These are phyloP conservation scores for Xylariales sp. DNA, from an alignment of 2,329 filamentous ascomycete species.

Conservation along the genomic window DNA sequence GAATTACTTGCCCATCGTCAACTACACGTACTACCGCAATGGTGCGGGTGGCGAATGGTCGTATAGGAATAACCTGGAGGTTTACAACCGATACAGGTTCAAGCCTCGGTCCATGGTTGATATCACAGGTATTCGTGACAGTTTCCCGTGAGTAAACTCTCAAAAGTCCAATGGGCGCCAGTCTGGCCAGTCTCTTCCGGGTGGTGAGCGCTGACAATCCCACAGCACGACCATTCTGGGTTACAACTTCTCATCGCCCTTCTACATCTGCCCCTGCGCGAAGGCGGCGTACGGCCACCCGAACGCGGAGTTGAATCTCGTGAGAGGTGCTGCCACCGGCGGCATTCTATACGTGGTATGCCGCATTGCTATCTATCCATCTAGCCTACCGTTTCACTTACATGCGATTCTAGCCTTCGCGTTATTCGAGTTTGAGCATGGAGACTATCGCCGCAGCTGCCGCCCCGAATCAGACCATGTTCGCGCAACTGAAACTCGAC, in stretches of 20 bases:
- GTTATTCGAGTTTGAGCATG: conserved; percentile 28
- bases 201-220: no score
- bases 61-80: conserved; percentile 53
- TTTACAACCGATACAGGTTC: conserved; percentile 43
- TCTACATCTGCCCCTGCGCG: conserved; percentile 49
- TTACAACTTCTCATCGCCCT: conserved; percentile 48
- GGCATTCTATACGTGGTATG: conserved; percentile 45
- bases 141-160: conserved; percentile 30
- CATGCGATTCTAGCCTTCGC: conserved; percentile 23
- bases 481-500: conserved; percentile 25
- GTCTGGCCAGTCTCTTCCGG: no score
- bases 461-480: conserved; percentile 15
- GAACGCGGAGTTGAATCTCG: conserved; percentile 44
- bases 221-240: conserved; percentile 44
- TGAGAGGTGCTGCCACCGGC: conserved; percentile 42
- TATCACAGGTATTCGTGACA: conserved; percentile 37
- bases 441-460: conserved; percentile 34
- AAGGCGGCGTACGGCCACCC: conserved; percentile 39
- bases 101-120: conserved; percentile 46
- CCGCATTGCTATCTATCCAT: not conserved
- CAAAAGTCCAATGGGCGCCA: no score
- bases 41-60: conserved; percentile 52
- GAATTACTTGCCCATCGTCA: conserved; percentile 38
- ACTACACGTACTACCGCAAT: conserved; percentile 55
- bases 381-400: not conserved